Evolutionary conservation across 768 basidiomycete genomes (phyloP).

Genomic region (Amanita thiersii): DNA sequence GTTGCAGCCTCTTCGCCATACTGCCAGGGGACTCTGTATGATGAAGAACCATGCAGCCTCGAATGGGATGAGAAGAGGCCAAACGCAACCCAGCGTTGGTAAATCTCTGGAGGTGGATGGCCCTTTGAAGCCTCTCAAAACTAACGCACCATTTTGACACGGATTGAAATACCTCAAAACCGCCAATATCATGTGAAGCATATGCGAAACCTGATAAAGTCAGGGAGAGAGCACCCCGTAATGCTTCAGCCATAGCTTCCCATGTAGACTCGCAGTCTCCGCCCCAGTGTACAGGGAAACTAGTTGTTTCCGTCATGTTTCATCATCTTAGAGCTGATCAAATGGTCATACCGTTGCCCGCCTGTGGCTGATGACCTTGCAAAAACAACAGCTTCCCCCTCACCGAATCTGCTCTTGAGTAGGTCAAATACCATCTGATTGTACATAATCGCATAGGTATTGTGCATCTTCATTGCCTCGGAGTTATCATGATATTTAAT

Average conservation of each 20-base stretch:
- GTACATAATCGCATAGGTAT: slow-evolving; percentile 61
- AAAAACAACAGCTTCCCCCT: slow-evolving; percentile 61
- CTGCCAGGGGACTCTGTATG: slow-evolving; percentile 74
- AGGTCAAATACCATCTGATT: slow-evolving; percentile 64
- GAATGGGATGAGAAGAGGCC: slow-evolving; percentile 73
- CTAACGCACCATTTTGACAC: not conserved
- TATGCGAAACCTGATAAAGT: slow-evolving; percentile 65
- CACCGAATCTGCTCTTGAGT: slow-evolving; percentile 49
- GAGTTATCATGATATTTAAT: slow-evolving; percentile 60
- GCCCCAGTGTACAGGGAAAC: slow-evolving; percentile 52
- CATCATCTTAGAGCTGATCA: not conserved
- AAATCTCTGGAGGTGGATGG: slow-evolving; percentile 58
- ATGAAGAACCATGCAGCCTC: slow-evolving; percentile 62
- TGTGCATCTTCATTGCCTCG: slow-evolving; percentile 65
- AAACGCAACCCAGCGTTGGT: slow-evolving; percentile 72
- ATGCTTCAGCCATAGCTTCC: slow-evolving; percentile 72
- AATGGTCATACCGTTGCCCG: slow-evolving; percentile 45
- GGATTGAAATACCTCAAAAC: slow-evolving; percentile 46
- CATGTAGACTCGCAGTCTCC: slow-evolving; percentile 74
- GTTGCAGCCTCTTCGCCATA: slow-evolving; percentile 65
- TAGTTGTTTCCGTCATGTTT: slow-evolving; percentile 10
- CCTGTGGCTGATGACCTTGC: slow-evolving; percentile 62
- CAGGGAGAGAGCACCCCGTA: slow-evolving; percentile 59
- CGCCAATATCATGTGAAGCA: slow-evolving; percentile 71
- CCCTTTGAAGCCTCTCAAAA: slow-evolving; percentile 27